Percentiles rank a stretch among this genome's conserved stretches.
Evolutionary conservation across 106 monocot genomes (phyloP).

Genomic region (Allium fistulosum): DNA sequence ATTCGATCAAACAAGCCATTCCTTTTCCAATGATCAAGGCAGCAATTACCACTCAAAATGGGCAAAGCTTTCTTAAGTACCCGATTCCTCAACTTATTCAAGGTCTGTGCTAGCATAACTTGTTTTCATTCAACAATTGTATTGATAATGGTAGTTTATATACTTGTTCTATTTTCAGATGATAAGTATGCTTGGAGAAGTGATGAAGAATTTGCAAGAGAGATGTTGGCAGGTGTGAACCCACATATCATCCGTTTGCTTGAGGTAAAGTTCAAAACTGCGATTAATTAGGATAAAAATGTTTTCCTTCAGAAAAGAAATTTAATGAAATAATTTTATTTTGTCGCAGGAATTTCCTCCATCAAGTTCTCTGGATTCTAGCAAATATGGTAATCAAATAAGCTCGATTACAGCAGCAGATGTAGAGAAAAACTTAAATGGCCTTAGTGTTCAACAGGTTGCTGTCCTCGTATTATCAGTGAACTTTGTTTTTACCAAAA

Average conservation of each 20-base stretch:
- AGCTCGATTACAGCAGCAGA: conserved; percentile 50
- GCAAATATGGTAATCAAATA: conserved; percentile 36
- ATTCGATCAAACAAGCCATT: conserved; percentile 26
- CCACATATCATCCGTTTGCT: conserved; percentile 43
- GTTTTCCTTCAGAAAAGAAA: not conserved
- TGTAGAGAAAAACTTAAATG: conserved; percentile 34
- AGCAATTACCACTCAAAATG: conserved; percentile 19
- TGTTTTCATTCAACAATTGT: no score
- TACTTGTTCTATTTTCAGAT: not conserved
- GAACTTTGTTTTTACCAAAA: not conserved
- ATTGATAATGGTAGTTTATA: no score
- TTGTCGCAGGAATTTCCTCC: conserved; percentile 60
- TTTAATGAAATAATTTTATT: not conserved
- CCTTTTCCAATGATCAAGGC: conserved; percentile 54
- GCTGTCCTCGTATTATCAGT: no score
- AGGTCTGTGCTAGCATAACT: conserved; percentile 1
- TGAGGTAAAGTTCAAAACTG: conserved; percentile 12
- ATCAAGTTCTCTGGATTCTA: conserved; percentile 50
- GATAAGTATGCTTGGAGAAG: conserved; percentile 50
- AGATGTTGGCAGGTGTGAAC: conserved; percentile 65
- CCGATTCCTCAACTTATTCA: conserved; percentile 14
- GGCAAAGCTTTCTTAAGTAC: conserved; percentile 14
- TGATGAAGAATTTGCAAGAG: conserved; percentile 60
- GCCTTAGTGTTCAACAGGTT: conserved; percentile 39
- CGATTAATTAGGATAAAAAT: not conserved